Evolutionary conservation across 2,329 filamentous ascomycete genomes (phyloP), one percentile per base, ranked within the genome.

Genomic region (Neonectria punicea): DNA sequence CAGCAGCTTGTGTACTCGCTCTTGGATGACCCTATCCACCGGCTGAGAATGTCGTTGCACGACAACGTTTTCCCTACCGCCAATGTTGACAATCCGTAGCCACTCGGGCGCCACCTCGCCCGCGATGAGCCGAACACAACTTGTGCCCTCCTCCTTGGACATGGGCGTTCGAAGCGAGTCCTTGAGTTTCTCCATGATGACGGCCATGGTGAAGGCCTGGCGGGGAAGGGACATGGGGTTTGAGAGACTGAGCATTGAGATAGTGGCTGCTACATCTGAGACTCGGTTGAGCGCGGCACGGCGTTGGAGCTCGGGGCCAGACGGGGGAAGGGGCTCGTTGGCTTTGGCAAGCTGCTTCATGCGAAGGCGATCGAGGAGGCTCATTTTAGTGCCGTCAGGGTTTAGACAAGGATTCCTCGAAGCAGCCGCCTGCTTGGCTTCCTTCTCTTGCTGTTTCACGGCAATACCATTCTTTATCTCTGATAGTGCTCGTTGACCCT

Each of bases 361-460:
- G 67, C 91, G 90, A 68, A 97, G 87, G 53, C 92, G 90, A 77
- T 94, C 92, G 62, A 96, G 84, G 25, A 97, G 87, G 58, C 87
- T 88, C 81, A 91, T 89, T 80, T 89, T 84, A 50, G 79, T 78
- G 47, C 80, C 83, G 54, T 83, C 82, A 1, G 80, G 67, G 65
- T 84, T 85, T 41, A 80, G 69, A 60, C 78, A 70, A 0, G 77
- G 69, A 47, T 73, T 72, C 58, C 72, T 73, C 65, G 72, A 53
- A 66, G 77, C 73, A 14, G 76, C 69, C 28, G 79, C 77, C 57
- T 76, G 71, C 65, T 79, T 82, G 16, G 70, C 68, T 41, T 81
- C 77, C 65, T 81, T 81, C 65, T 83, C 78, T 69, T 85, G 80
- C 74, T 87, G 84, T 75, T 84, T 86, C 41, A 81, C 74, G 2